Percentiles rank a stretch among this genome's conserved stretches.
These are phyloP conservation scores for Aspergillus funiculosus DNA, from an alignment of 495 filamentous ascomycete genomes.

Conservation along the genomic window DNA sequence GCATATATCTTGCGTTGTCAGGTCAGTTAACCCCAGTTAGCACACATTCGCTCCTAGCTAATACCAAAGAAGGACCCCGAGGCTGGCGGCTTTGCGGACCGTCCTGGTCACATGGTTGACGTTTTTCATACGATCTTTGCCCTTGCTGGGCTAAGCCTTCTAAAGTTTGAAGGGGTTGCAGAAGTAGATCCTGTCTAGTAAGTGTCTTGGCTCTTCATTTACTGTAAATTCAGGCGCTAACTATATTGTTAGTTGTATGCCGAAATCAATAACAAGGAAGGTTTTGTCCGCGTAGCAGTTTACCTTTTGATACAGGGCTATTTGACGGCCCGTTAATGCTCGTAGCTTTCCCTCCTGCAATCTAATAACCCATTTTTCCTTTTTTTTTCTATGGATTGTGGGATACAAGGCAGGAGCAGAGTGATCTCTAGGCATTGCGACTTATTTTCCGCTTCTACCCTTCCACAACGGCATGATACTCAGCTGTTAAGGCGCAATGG, in stretches of 20 bases:
- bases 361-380: slow-evolving; percentile 66
- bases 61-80: slow-evolving; percentile 61
- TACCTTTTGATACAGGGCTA: background rate
- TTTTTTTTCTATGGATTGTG: slow-evolving; percentile 43
- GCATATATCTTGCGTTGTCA: slow-evolving; percentile 79
- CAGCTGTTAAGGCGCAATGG: slow-evolving; percentile 41
- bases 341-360: slow-evolving; percentile 53
- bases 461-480: slow-evolving; percentile 33
- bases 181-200: slow-evolving; percentile 87
- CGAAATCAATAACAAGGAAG: slow-evolving; percentile 56
- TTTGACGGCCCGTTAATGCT: background rate
- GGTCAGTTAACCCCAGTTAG: slow-evolving; percentile 35
- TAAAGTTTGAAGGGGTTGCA: slow-evolving; percentile 66
- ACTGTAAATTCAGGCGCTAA: background rate
- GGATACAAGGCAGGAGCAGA: slow-evolving; percentile 76
- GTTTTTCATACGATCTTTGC: slow-evolving; percentile 94
- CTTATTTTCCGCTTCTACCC: slow-evolving; percentile 48
- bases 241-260: slow-evolving; percentile 57
- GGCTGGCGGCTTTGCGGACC: slow-evolving; percentile 78
- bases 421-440: slow-evolving; percentile 35
- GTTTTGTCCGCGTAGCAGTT: slow-evolving; percentile 39
- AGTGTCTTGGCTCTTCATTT: slow-evolving; percentile 25
- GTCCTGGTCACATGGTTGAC: slow-evolving; percentile 91
- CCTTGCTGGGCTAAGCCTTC: slow-evolving; percentile 78
- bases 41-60: slow-evolving; percentile 10